Base-by-base conservation (phyloP, 257 asterid genomes). In the Galeopsis tetrahit region DNA sequence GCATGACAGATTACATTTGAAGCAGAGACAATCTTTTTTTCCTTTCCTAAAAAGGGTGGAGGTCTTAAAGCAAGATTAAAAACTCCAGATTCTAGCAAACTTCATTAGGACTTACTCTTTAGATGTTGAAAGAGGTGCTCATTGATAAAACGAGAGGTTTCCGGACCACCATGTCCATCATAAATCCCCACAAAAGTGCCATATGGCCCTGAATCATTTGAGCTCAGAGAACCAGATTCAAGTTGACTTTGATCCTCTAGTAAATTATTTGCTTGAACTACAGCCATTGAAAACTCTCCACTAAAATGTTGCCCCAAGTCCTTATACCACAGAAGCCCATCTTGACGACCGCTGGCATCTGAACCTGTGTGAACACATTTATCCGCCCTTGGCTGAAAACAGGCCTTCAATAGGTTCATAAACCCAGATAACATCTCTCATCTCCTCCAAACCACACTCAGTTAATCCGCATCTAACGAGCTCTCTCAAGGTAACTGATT, bases 151-250 rank as follows among this genome's bases (percentile, higher is more conserved):
- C 97, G 82, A 40, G 97, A 87, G 58, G 95, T 80, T 74, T 89
- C 93, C 2, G 95, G 96, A 36, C 97, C 97, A 34, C 97, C 96
- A 75, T 91, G 97, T 32, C 97, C 97, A 69, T 91, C 97, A 69
- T 89, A 89, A 74, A 91, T 80, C 75, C 97, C 97, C 63, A 91
- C 93, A 78, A 91, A 89, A 7, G 96, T 87, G 74, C 97, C 97
- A 67, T 82, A 87, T 0, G 86, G 97, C 11, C 90, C 90, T 10
- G 85, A 77, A 52, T 86, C 90, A 68, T 72, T 80, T 28, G 70
- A 66, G 78, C 90, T 83, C 66, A 86, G 76, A 70, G 75, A 79
- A 68, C 96, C 97, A 15, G 97, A 91, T 77, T 91, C 97, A 13
- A 91, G 89, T 77, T 87, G 97, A 71, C 96, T 80, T 83, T 91